Base-by-base conservation (phyloP, 305 asterid genomes). In the Monarda citriodora region DNA sequence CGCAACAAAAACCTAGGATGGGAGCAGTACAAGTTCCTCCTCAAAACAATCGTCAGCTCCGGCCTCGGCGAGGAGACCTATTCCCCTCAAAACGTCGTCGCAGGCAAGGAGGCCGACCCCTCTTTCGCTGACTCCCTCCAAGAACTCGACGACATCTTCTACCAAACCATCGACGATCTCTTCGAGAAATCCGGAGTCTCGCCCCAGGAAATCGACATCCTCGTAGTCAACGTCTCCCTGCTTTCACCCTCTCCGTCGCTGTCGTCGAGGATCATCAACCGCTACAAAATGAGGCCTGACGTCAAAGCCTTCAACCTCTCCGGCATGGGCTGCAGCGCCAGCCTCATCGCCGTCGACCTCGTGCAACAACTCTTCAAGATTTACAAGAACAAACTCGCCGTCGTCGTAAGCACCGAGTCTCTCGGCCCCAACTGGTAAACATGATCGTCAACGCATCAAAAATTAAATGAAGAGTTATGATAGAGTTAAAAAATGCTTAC, bases 321-420 rank as follows among this genome's bases (percentile, higher is more conserved):
- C 14, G 91, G 91, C 36, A 83, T 83, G 91, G 91, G 91, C 9
- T 83, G 91, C 60, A 83, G 90, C 63, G 87, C 90, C 0, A 77
- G 87, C 69, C 60, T 80, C 14, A 56, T 83, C 6, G 82, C 79
- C 23, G 60, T 83, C 46, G 84, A 83, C 63, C 74, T 83, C 5
- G 83, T 80, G 15, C 38, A 73, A 0, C 70, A 78, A 0, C 8
- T 80, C 2, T 83, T 83, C 52, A 83, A 61, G 61, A 36, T 55
- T 17, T 60, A 55, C 4, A 40, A 6, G 14, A 65, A 63, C 42
- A 26, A 69, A 5, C 36, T 71, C 15, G 91, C 80, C 1, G 0
- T 78, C 7, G 87, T 83, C 56, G 85, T 80, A 3, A 80, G 85
- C 64, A 73, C 91, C 0, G 91, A 83, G 47, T 82, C 85, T 0